Evolutionary conservation across 371 early-diverging fungal species (phyloP).

Genomic region (Saksenaea oblongispora): DNA sequence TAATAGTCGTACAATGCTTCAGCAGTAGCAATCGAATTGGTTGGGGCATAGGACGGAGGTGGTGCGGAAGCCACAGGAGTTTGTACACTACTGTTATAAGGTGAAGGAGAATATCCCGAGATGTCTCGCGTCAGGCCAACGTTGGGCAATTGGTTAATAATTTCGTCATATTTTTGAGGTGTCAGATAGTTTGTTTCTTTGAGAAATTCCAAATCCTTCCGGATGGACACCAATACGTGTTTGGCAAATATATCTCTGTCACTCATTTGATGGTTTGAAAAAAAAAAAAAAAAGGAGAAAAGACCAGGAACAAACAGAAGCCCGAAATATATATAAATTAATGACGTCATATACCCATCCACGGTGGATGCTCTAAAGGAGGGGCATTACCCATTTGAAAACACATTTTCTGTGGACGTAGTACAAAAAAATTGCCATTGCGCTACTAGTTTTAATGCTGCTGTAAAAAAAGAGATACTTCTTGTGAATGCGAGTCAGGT

Average conservation of each 20-base stretch:
- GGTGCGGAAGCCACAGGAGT: slow-evolving; percentile 8
- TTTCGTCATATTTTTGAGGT: slow-evolving; percentile 24
- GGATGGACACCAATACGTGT: slow-evolving; percentile 29
- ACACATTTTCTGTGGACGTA: too few species aligned
- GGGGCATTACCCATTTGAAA: too few species aligned
- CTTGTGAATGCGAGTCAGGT: too few species aligned
- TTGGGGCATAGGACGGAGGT: slow-evolving; percentile 11
- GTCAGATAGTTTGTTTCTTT: slow-evolving; percentile 25
- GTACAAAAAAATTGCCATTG: too few species aligned
- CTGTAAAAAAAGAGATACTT: too few species aligned
- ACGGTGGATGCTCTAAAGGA: too few species aligned
- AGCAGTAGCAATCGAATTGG: slow-evolving; percentile 13
- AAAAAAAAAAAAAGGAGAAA: not conserved
- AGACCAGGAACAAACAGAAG: not conserved
- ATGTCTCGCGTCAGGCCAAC: slow-evolving; percentile 11
- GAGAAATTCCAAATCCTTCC: slow-evolving; percentile 27
- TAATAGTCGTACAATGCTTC: slow-evolving; percentile 32
- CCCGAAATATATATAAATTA: too few species aligned
- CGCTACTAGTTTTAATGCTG: too few species aligned
- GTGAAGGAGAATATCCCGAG: slow-evolving; percentile 7
- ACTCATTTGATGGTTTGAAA: slow-evolving; percentile 8
- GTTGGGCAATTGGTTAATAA: slow-evolving; percentile 20
- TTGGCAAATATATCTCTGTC: slow-evolving; percentile 20
- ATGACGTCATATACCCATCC: too few species aligned
- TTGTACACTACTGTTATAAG: not conserved